Evolutionary conservation across 2,329 filamentous ascomycete genomes (phyloP).

Genomic region (Fusarium piperis): DNA sequence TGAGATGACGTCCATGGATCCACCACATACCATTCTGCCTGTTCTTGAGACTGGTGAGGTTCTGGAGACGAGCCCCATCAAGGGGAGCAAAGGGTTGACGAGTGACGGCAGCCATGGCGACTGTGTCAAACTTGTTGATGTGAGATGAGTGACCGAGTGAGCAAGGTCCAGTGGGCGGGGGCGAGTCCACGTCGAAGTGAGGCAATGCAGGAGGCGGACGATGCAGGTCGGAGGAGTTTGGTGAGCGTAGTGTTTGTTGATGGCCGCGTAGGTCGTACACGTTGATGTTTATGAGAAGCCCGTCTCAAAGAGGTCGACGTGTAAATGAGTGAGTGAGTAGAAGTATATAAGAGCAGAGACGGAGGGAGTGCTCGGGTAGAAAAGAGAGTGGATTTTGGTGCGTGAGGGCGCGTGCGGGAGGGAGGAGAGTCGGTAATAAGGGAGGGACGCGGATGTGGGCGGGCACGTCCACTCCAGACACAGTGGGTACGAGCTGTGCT

Average conservation of each 20-base stretch:
- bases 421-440: conserved; percentile 29
- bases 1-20: background rate
- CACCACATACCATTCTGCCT: conserved; percentile 73
- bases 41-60: conserved; percentile 79
- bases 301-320: conserved; percentile 13
- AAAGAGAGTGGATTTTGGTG: conserved; percentile 38
- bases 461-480: background rate
- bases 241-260: conserved; percentile 5
- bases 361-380: conserved; percentile 33
- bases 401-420: conserved; percentile 33
- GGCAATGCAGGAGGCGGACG: background rate
- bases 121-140: conserved; percentile 1
- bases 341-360: conserved; percentile 8
- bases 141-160: background rate
- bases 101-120: conserved; percentile 63
- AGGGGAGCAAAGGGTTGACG: conserved; percentile 82
- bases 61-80: conserved; percentile 74
- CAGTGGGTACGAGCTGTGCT: background rate
- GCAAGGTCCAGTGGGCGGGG: background rate
- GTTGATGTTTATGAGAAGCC: conserved; percentile 1
- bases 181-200: background rate
- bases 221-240: background rate
- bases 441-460: conserved; percentile 25
- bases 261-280: conserved; percentile 9
- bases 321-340: conserved; percentile 7